These are phyloP conservation scores for Ophiosphaerella narmari DNA, from an alignment of 2,329 filamentous ascomycete species.

Conservation along the genomic window DNA sequence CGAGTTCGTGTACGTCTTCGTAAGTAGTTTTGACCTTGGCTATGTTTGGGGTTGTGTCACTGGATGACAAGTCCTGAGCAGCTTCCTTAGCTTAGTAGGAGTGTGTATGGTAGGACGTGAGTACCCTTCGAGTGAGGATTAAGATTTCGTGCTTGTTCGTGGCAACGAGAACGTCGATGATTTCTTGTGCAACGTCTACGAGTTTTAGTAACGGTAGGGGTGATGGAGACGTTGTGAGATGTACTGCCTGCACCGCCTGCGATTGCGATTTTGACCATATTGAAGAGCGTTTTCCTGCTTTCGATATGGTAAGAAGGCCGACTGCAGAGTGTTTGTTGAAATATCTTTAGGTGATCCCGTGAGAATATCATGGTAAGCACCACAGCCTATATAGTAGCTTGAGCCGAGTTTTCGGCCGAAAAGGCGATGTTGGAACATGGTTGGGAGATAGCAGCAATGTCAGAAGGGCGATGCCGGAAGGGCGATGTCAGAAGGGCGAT, in stretches of 20 bases:
- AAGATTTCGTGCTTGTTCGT: slow-evolving; percentile 57
- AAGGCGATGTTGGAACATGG: background rate
- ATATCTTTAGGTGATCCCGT: background rate
- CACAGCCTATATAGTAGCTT: slow-evolving; percentile 3
- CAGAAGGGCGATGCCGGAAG: no score
- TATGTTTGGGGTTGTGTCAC: background rate
- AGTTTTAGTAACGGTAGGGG: background rate
- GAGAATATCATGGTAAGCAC: background rate
- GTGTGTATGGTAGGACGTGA: background rate
- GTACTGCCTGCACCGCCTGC: slow-evolving; percentile 16
- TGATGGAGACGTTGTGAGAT: background rate
- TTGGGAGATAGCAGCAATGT: no score
- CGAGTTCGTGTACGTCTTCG: slow-evolving; percentile 3
- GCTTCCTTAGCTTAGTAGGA: background rate
- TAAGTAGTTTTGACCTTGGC: slow-evolving; percentile 6
- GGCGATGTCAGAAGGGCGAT: no score
- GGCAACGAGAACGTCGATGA: slow-evolving; percentile 56
- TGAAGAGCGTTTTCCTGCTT: background rate
- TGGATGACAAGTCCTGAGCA: background rate
- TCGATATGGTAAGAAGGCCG: background rate
- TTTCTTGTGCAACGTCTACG: slow-evolving; percentile 56
- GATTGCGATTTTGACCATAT: slow-evolving; percentile 20
- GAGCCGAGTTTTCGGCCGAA: slow-evolving; percentile 10
- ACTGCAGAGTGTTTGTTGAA: background rate
- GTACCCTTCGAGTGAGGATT: slow-evolving; percentile 48